Evolutionary conservation across 1,284 basidiomycete genomes (phyloP).

Genomic region (Puccinia coronata): DNA sequence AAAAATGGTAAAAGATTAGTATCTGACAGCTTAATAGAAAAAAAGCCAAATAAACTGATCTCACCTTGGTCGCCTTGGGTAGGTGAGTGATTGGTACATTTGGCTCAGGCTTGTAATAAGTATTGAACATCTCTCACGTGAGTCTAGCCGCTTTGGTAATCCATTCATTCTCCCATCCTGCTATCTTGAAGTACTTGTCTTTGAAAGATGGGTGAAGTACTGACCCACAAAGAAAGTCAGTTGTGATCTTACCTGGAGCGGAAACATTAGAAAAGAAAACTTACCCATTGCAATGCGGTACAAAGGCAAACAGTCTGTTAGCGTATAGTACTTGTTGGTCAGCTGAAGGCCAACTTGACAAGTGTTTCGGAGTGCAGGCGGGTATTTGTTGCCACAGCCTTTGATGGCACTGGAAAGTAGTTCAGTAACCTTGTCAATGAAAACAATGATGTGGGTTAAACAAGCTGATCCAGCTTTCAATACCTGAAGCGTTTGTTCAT

Average conservation of each 20-base stretch:
- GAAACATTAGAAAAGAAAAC: neutral
- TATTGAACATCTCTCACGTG: neutral
- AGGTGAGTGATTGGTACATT: neutral
- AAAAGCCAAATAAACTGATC: too few relatives aligned
- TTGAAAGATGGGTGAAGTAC: neutral
- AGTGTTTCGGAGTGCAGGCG: neutral
- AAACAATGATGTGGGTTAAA: neutral
- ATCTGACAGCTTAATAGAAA: too few relatives aligned
- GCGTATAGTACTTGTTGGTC: neutral
- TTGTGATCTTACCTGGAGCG: neutral
- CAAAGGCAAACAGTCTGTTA: neutral
- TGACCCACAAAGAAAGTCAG: too few relatives aligned
- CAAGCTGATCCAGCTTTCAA: neutral
- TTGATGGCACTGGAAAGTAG: neutral
- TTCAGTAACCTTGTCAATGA: neutral
- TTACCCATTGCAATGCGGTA: constrained; percentile 1
- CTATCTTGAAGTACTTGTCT: neutral
- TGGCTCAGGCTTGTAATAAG: neutral
- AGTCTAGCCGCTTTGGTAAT: neutral
- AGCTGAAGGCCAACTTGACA: neutral
- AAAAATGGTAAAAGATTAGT: neutral
- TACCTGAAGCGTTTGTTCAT: neutral
- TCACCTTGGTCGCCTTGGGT: neutral
- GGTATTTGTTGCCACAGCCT: too few relatives aligned
- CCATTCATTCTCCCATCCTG: neutral